Evolutionary conservation across 352 stramenopile genomes (phyloP), one percentile per base, ranked within the genome.

Genomic region (Lagenidium giganteum): DNA sequence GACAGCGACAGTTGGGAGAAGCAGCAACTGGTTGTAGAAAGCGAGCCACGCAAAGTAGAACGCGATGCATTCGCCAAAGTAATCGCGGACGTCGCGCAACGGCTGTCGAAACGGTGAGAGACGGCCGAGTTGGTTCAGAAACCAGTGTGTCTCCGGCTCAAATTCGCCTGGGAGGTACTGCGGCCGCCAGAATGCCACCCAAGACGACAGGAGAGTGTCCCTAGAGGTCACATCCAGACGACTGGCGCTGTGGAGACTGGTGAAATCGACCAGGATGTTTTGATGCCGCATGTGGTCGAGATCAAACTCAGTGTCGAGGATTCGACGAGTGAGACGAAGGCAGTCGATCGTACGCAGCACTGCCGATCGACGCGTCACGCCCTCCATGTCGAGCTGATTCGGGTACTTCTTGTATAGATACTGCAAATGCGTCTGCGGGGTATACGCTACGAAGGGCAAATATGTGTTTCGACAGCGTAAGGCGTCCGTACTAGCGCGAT

Each of bases 41-140:
- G 64, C 64, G 18, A 94, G 46, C 72, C 83, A 96, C 13, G 87
- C 87, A 64, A 96, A 96, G 70, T 96, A 96, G 38, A 95, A 96
- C 17, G 75, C 87, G 22, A 95, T 67, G 18, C 60, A 47, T 42
- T 96, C 84, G 20, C 87, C 87, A 64, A 94, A 95, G 54, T 96
- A 96, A 42, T 91, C 66, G 8, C 72, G 63, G 2, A 96, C 65
- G 26, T 58, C 32, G 39, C 85, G 73, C 2, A 96, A 56, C 3
- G 86, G 86, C 53, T 96, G 85, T 0, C 63, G 69, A 30, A 92
- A 80, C 8, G 73, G 70, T 13, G 57, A 55, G 4, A 67, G 21
- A 2, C 73, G 61, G 7, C 47, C 55, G 1, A 82, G 28, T 27
- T 61, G 42, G 44, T 68, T 79, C 24, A 65, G 32, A 30, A 77